These are phyloP conservation scores for Fragaria vesca DNA, from an alignment of 306 rosid species.

Conservation along the genomic window DNA sequence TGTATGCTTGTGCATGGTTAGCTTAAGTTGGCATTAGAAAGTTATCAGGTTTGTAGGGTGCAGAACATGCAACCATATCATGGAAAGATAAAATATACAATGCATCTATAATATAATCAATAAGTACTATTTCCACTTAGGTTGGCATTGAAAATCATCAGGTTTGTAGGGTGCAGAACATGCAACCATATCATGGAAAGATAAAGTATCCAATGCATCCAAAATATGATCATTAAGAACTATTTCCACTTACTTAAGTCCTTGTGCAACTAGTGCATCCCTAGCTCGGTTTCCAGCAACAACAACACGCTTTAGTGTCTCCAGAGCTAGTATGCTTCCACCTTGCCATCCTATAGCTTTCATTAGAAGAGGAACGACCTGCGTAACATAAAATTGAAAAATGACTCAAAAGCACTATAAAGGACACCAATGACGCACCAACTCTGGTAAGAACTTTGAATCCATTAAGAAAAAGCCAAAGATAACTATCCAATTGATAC, in stretches of 20 bases:
- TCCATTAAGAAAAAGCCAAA: background rate
- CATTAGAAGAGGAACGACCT: slow-evolving; percentile 98
- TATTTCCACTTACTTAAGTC: slow-evolving; percentile 79
- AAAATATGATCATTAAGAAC: background rate
- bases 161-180: background rate
- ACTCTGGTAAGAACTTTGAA: background rate
- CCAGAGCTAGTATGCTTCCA: slow-evolving; percentile 97
- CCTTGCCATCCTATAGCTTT: slow-evolving; percentile 99
- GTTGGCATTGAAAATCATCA: background rate
- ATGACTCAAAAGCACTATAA: slow-evolving; percentile 2
- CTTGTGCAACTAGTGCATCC: slow-evolving; percentile 99
- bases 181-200: slow-evolving; percentile 3
- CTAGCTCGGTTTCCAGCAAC: slow-evolving; percentile 99
- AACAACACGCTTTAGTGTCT: slow-evolving; percentile 97
- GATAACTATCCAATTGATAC: background rate
- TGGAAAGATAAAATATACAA: background rate
- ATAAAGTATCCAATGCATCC: background rate
- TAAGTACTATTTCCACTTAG: background rate
- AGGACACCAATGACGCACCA: background rate
- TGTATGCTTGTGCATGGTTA: background rate
- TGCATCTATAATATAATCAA: no score
- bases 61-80: slow-evolving; percentile 3
- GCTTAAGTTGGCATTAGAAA: background rate
- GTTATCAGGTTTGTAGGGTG: background rate
- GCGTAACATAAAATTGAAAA: slow-evolving; percentile 25